phyloP scores from a whole-genome alignment of 306 rosid species.

The Glycine soja region DNA sequence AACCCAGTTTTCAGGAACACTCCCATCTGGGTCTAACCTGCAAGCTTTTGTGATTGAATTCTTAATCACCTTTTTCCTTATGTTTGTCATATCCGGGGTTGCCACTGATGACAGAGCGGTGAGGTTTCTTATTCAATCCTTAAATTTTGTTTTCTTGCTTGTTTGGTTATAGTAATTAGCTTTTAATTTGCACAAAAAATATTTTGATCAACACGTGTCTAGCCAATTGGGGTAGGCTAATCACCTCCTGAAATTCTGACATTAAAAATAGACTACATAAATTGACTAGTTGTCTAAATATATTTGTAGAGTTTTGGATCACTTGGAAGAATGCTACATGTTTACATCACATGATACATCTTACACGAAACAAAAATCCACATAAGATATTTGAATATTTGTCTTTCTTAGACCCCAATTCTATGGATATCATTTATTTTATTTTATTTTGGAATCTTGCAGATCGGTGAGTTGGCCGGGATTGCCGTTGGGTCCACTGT shows the following conservation, averaged over 20 bases:
- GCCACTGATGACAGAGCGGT: constrained; percentile 90
- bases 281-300: constrained; percentile 45
- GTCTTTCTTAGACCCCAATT: constrained; percentile 3
- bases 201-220: no score
- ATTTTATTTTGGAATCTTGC: constrained; percentile 14
- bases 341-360: constrained; percentile 35
- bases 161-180: constrained; percentile 3
- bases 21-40: constrained; percentile 55
- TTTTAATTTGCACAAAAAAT: background rate
- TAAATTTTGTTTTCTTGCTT: constrained; percentile 1
- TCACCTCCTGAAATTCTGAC: constrained; percentile 23
- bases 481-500: constrained; percentile 80
- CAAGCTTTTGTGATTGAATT: constrained; percentile 85
- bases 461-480: constrained; percentile 96
- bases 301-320: constrained; percentile 32
- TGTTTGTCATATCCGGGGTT: constrained; percentile 85
- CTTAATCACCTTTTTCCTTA: constrained; percentile 86
- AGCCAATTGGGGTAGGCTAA: background rate
- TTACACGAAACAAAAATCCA: constrained; percentile 21
- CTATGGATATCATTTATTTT: background rate
- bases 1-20: constrained; percentile 70
- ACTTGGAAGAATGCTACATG: constrained; percentile 28
- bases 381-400: background rate
- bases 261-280: constrained; percentile 10
- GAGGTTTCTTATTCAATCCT: background rate